phyloP scores from a whole-genome alignment of 2,329 filamentous ascomycete species.

The Thyridium curvatum region DNA sequence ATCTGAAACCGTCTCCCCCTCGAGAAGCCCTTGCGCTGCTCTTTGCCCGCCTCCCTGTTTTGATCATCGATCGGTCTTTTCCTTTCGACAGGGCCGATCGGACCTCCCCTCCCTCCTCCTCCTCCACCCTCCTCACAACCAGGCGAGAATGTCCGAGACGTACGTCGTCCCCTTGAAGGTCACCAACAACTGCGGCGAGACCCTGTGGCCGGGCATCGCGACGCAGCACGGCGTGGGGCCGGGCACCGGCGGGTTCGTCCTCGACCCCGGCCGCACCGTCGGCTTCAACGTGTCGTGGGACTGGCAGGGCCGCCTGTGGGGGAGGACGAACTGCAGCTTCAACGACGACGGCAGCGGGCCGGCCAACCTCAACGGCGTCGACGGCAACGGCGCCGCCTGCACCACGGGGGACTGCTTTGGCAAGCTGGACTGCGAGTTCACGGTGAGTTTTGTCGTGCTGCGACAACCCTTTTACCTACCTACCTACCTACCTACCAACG shows the following conservation, averaged over 20 bases:
- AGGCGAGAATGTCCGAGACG: neutral
- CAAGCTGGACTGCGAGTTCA: slow-evolving; percentile 60
- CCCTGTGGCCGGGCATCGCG: slow-evolving; percentile 69
- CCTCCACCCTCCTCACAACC: no score
- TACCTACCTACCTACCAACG: no score
- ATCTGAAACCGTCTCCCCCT: no score
- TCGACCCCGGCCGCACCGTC: slow-evolving; percentile 50
- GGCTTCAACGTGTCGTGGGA: slow-evolving; percentile 61
- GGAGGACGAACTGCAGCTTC: slow-evolving; percentile 76
- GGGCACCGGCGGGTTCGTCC: slow-evolving; percentile 60
- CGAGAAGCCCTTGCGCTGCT: no score
- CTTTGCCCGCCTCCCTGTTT: no score
- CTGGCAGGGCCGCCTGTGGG: slow-evolving; percentile 82
- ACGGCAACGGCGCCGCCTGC: slow-evolving; percentile 52
- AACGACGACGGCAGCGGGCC: slow-evolving; percentile 54
- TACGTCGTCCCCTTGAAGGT: slow-evolving; percentile 54
- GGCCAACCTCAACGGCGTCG: slow-evolving; percentile 19
- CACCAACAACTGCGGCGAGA: slow-evolving; percentile 65
- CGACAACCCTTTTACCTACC: no score
- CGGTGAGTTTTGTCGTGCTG: slow-evolving; percentile 51
- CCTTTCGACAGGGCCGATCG: no score
- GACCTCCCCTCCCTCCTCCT: no score
- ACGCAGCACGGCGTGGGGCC: slow-evolving; percentile 68
- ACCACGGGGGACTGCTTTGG: slow-evolving; percentile 71
- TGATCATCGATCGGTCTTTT: no score